Conservation (phyloP, 225 moss, liverwort and hornwort genomes). For the Physcomitrium patens region DNA sequence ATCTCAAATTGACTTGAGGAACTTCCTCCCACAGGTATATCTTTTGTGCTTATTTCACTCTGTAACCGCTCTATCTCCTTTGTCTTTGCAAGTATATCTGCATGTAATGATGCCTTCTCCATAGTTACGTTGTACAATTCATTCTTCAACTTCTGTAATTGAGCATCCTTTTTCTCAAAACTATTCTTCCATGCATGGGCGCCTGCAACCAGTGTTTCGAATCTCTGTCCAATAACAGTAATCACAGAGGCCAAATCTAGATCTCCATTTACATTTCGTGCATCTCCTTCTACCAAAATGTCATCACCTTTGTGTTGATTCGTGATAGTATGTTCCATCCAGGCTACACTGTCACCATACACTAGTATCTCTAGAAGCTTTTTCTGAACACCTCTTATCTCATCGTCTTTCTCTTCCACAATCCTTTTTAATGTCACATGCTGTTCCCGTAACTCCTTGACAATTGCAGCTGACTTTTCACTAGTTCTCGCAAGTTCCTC, state of each 20-base stretch:
- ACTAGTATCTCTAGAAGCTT: slow-evolving; percentile 44
- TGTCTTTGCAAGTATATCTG: slow-evolving; percentile 60
- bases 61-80: slow-evolving; percentile 59
- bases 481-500: slow-evolving; percentile 45
- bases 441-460: slow-evolving; percentile 37
- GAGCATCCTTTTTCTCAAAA: slow-evolving; percentile 59
- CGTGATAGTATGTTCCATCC: slow-evolving; percentile 41
- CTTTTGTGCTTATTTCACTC: slow-evolving; percentile 48
- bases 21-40: slow-evolving; percentile 35
- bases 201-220: slow-evolving; percentile 41
- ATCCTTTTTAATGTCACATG: slow-evolving; percentile 29
- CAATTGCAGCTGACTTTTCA: slow-evolving; percentile 33
- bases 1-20: slow-evolving; percentile 55
- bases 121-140: slow-evolving; percentile 59
- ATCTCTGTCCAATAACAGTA: slow-evolving; percentile 36
- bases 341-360: slow-evolving; percentile 41
- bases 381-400: slow-evolving; percentile 34
- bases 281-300: slow-evolving; percentile 28
- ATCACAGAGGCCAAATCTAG: slow-evolving; percentile 33
- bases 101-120: slow-evolving; percentile 62
- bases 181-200: slow-evolving; percentile 48
- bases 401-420: slow-evolving; percentile 33
- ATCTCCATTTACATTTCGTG: slow-evolving; percentile 36
- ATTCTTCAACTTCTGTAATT: slow-evolving; percentile 62
- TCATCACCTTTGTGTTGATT: slow-evolving; percentile 35